Evolutionary conservation across 1,284 basidiomycete species (phyloP).

Genomic region (Laetiporus sulphureus): DNA sequence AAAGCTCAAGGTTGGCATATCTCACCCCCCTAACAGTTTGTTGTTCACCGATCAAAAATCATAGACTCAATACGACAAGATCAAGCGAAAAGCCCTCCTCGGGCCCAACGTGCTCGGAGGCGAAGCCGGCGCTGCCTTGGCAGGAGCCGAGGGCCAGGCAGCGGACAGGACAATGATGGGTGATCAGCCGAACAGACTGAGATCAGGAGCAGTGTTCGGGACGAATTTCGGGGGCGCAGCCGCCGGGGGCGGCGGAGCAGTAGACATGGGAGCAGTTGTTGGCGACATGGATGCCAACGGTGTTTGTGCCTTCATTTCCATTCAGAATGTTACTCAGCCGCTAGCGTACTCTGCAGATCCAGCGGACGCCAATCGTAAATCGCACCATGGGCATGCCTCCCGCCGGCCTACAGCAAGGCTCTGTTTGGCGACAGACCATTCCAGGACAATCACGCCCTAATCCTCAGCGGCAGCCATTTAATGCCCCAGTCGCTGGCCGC

Average conservation of each 20-base stretch:
- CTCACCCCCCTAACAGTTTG: not conserved
- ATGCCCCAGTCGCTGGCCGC: slow-evolving; percentile 29
- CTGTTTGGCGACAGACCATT: slow-evolving; percentile 24
- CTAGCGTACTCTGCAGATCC: slow-evolving; percentile 39
- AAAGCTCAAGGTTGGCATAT: slow-evolving; percentile 65
- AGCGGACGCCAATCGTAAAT: slow-evolving; percentile 62
- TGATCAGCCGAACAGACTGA: slow-evolving; percentile 14
- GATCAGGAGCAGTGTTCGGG: slow-evolving; percentile 13
- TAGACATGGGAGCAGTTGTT: slow-evolving; percentile 50
- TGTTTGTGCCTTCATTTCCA: slow-evolving; percentile 33
- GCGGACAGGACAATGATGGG: slow-evolving; percentile 11
- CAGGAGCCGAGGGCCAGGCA: not conserved
- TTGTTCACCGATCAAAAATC: not conserved
- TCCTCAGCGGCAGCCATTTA: slow-evolving; percentile 44
- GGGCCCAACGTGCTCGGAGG: slow-evolving; percentile 24
- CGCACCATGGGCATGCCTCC: slow-evolving; percentile 30
- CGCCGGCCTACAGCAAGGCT: too few relatives aligned
- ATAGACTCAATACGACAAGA: slow-evolving; percentile 63
- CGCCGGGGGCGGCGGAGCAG: slow-evolving; percentile 15
- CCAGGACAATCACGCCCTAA: slow-evolving; percentile 17
- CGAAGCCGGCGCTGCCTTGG: slow-evolving; percentile 9
- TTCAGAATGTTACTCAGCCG: too few relatives aligned
- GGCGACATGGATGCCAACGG: slow-evolving; percentile 67
- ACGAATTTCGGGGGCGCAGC: slow-evolving; percentile 9
- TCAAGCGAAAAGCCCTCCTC: slow-evolving; percentile 72